Evolutionary conservation across 495 filamentous ascomycete species (phyloP).

Genomic region (Usnea hakonensis): DNA sequence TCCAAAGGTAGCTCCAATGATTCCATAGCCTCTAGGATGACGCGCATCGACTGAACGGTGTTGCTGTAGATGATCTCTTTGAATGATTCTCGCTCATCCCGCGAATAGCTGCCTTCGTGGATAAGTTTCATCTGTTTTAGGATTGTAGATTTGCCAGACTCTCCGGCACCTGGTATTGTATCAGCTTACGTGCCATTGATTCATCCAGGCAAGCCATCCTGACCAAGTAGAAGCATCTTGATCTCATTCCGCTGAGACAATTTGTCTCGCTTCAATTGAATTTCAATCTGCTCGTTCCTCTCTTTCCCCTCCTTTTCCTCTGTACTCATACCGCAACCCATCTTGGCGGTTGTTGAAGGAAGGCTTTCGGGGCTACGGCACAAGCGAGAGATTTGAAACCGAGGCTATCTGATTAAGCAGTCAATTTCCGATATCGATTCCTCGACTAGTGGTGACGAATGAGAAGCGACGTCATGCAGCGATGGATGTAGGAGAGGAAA

Average conservation of each 20-base stretch:
- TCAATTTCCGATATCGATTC: conserved; percentile 3
- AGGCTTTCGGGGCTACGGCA: conserved; percentile 2
- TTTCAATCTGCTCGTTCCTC: conserved; percentile 98
- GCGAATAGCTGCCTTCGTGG: conserved; percentile 50
- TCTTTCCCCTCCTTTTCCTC: conserved; percentile 99
- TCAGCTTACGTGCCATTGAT: neutral
- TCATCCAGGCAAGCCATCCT: conserved; percentile 31
- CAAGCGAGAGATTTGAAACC: neutral
- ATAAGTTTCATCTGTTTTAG: conserved; percentile 94
- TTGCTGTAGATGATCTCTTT: conserved; percentile 99
- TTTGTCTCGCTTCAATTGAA: conserved; percentile 91
- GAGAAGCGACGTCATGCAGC: neutral
- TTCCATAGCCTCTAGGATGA: conserved; percentile 95
- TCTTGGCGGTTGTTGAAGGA: conserved; percentile 48
- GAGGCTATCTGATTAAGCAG: conserved; percentile 3
- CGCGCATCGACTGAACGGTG: conserved; percentile 91
- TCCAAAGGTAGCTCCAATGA: conserved; percentile 83
- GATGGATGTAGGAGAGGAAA: neutral
- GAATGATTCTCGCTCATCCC: conserved; percentile 53
- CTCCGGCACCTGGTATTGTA: conserved; percentile 72
- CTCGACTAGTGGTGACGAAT: neutral
- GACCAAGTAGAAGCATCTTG: conserved; percentile 97
- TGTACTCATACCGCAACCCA: conserved; percentile 99
- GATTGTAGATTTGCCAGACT: conserved; percentile 99
- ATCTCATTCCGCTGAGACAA: conserved; percentile 96